These are phyloP conservation scores for Phlebopus sp. DNA, from an alignment of 1,284 basidiomycete genomes.

Conservation along the genomic window DNA sequence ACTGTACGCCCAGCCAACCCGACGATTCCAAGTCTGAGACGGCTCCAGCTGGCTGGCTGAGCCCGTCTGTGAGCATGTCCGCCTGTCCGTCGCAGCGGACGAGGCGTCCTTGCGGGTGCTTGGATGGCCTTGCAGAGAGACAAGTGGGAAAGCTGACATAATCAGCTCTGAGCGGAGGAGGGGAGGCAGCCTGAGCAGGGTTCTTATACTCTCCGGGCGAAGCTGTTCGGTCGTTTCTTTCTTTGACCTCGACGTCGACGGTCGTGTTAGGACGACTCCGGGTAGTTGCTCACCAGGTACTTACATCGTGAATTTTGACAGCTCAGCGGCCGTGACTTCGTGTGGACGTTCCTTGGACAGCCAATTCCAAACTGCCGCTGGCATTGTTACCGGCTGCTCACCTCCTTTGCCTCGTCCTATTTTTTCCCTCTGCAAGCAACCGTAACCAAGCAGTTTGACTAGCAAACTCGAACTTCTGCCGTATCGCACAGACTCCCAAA, in stretches of 20 bases:
- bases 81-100: no score
- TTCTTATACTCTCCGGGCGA: neutral
- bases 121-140: no score
- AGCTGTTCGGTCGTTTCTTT: neutral
- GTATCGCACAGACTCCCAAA: neutral
- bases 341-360: conserved; percentile 3
- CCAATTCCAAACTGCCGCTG: neutral
- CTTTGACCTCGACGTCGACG: conserved; percentile 1
- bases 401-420: neutral
- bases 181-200: neutral
- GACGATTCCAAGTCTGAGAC: no score
- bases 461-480: neutral
- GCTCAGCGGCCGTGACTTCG: neutral
- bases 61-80: no score
- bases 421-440: conserved; percentile 3
- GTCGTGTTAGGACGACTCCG: neutral
- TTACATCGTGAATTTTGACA: neutral
- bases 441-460: neutral
- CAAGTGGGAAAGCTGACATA: conserved; percentile 11
- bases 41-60: no score
- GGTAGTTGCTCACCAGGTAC: neutral
- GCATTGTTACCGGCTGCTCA: neutral
- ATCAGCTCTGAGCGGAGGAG: conserved; percentile 5
- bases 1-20: neutral
- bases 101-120: no score